Conservation (phyloP, 352 stramenopile genomes). For the Phytophthora rubi region DNA sequence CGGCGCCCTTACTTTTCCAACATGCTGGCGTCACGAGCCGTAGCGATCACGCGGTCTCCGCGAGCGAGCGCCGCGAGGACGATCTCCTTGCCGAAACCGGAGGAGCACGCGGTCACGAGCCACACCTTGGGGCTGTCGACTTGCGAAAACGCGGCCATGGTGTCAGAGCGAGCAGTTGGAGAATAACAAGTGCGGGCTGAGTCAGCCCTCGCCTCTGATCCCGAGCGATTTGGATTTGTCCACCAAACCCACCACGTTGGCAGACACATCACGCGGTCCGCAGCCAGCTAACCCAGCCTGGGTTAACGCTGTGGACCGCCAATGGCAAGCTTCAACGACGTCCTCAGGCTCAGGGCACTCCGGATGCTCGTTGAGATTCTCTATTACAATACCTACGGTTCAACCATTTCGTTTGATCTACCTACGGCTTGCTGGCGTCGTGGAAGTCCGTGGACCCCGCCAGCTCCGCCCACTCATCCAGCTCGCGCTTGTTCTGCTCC, state of each 20-base stretch:
- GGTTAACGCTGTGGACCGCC: no score
- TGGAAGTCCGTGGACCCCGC: constrained; percentile 35
- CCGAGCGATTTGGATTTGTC: not conserved
- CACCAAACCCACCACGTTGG: not conserved
- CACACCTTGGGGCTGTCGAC: constrained; percentile 42
- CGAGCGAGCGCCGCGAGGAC: constrained; percentile 48
- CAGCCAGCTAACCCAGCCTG: no score
- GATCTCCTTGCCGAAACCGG: constrained; percentile 54
- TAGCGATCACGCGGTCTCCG: constrained; percentile 58
- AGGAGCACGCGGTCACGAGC: constrained; percentile 62
- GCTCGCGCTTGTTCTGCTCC: constrained; percentile 27
- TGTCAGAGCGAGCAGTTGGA: constrained; percentile 14
- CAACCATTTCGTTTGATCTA: constrained; percentile 9
- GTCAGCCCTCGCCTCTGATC: not conserved
- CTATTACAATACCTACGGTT: not conserved
- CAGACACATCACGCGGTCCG: constrained; percentile 25
- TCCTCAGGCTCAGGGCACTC: no score
- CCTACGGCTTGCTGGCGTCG: constrained; percentile 7
- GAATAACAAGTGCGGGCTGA: constrained; percentile 16
- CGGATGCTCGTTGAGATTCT: not conserved
- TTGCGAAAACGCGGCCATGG: constrained; percentile 23
- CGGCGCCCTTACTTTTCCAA: no score
- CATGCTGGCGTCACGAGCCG: constrained; percentile 43
- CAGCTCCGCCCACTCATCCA: constrained; percentile 36
- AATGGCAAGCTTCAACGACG: no score